A percentile compares a stretch with the other conserved stretches of the same genome.
Evolutionary conservation across 83 land plant genomes (phyloP).

Genomic region (Larix sibirica): DNA sequence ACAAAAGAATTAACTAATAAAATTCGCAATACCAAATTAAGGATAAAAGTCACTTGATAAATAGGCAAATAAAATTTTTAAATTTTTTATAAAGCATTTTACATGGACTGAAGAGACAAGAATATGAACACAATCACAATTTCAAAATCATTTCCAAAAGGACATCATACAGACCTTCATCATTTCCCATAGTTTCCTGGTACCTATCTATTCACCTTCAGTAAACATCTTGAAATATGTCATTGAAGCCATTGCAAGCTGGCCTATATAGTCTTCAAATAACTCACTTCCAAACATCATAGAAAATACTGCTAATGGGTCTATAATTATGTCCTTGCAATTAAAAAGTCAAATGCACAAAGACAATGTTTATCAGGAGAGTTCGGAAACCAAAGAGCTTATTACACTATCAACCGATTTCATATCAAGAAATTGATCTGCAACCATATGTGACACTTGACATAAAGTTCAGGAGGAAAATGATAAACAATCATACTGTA

Average conservation of each 20-base stretch:
- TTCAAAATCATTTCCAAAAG: not conserved
- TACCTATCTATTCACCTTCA: conserved; percentile 65
- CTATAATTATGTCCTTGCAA: conserved; percentile 77
- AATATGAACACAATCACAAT: not conserved
- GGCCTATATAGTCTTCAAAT: conserved; percentile 89
- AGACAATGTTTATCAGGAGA: not conserved
- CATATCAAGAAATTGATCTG: not conserved
- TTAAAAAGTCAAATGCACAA: not conserved
- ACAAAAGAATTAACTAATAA: not conserved
- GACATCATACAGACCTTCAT: conserved; percentile 47
- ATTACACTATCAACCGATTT: not conserved
- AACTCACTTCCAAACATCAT: conserved; percentile 94
- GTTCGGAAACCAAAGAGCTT: not conserved
- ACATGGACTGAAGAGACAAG: not conserved
- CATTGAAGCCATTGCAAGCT: conserved; percentile 94
- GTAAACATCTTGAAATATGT: conserved; percentile 72
- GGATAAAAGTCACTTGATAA: not conserved
- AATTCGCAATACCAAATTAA: not conserved
- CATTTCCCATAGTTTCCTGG: conserved; percentile 69
- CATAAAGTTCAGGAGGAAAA: not conserved
- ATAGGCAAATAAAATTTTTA: not conserved
- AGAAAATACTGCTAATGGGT: conserved; percentile 89
- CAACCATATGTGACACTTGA: not conserved
- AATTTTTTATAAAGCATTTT: not conserved
- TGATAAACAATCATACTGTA: not conserved